phyloP scores from a whole-genome alignment of 306 rosid genomes.

The Acacia crassicarpa region DNA sequence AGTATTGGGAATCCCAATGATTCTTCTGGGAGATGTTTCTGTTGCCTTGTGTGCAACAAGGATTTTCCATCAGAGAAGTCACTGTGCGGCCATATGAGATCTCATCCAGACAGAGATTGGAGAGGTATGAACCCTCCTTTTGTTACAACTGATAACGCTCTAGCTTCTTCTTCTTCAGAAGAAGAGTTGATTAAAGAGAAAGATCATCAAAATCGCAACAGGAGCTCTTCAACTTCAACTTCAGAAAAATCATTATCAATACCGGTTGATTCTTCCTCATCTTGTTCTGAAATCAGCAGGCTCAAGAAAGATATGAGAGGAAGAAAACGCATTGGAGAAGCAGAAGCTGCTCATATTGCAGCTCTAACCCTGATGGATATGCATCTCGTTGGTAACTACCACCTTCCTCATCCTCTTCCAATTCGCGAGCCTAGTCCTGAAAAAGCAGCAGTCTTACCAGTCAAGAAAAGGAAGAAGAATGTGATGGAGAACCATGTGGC shows the following conservation, averaged over 20 bases:
- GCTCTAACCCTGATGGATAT: neutral
- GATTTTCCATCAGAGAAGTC: slow-evolving; percentile 14
- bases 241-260: neutral
- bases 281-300: slow-evolving; percentile 12
- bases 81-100: slow-evolving; percentile 32
- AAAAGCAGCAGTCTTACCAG: neutral
- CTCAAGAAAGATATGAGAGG: slow-evolving; percentile 21
- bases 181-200: too few relatives aligned
- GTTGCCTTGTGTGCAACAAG: slow-evolving; percentile 9
- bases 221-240: neutral
- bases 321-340: neutral
- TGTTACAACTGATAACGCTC: neutral
- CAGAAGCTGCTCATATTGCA: neutral
- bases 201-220: too few relatives aligned
- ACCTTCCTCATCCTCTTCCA: neutral
- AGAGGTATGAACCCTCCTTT: slow-evolving; percentile 42
- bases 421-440: neutral
- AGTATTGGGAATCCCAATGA: neutral
- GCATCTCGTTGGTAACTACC: neutral
- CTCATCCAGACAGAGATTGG: slow-evolving; percentile 27
- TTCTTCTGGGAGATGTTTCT: neutral
- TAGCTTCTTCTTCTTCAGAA: neutral
- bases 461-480: neutral
- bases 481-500: neutral
- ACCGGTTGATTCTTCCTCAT: neutral